A percentile compares a stretch with the other conserved stretches of the same genome.
These are phyloP conservation scores for Sanghuangporus weigelae DNA, from an alignment of 1,284 basidiomycete species.

Conservation along the genomic window DNA sequence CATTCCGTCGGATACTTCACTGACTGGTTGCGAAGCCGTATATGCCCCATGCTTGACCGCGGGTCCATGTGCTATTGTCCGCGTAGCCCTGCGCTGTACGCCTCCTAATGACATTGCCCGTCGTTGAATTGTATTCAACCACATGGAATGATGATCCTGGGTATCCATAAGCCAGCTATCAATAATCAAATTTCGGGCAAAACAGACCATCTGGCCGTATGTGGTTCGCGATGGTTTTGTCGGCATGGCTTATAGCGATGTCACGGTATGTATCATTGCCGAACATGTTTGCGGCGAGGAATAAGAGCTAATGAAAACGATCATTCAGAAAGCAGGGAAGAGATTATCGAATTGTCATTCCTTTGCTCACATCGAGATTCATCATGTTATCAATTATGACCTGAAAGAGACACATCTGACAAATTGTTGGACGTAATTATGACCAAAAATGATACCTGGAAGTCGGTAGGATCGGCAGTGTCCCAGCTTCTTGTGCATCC, in stretches of 20 bases:
- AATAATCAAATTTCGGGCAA: neutral
- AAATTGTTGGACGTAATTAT: neutral
- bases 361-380: conserved; percentile 49
- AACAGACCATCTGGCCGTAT: conserved; percentile 52
- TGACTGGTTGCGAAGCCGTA: conserved; percentile 65
- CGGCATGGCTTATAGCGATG: conserved; percentile 59
- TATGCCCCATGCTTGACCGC: conserved; percentile 67
- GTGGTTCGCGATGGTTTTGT: conserved; percentile 63
- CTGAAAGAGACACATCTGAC: conserved; percentile 25
- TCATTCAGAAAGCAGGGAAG: neutral
- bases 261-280: conserved; percentile 51
- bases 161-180: neutral
- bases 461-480: conserved; percentile 46
- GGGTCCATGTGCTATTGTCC: conserved; percentile 64
- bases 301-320: conserved; percentile 37
- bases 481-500: conserved; percentile 54
- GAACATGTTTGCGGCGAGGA: conserved; percentile 48
- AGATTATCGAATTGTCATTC: neutral
- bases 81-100: conserved; percentile 59
- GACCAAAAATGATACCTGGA: conserved; percentile 33
- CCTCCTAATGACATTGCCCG: conserved; percentile 50
- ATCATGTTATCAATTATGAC: conserved; percentile 78
- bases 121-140: conserved; percentile 59
- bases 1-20: conserved; percentile 20
- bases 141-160: conserved; percentile 62